Base-by-base conservation (phyloP, 331 rosid genomes). In the Arachis monticola region DNA sequence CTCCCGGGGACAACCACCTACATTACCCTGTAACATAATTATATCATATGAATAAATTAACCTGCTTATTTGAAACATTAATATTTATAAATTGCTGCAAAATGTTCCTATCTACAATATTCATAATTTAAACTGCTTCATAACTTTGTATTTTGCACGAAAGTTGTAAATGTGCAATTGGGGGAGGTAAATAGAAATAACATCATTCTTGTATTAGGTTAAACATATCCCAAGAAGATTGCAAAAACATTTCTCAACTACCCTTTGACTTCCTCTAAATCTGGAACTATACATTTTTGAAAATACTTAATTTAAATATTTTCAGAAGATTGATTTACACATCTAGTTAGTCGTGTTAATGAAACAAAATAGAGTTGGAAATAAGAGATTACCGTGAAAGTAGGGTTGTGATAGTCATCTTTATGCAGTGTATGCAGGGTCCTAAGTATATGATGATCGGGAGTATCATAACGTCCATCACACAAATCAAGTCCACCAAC, bases 401-500 rank as follows among this genome's bases (percentile, higher is more conserved):
- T 91, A 63, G 98, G 96, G 83, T 94, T 94, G 91, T 91, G 98
- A 70, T 85, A 94, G 77, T 94, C 98, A 68, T 94, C 98, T 82
- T 88, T 88, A 73, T 94, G 98, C 63, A 72, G 63, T 65, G 98
- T 88, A 62, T 87, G 78, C 62, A 90, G 84, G 8, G 98, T 82
- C 84, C 89, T 85, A 63, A 91, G 86, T 58, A 91, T 46, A 75
- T 91, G 83, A 79, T 94, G 98, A 51, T 77, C 52, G 17, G 97
- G 98, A 56, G 85, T 82, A 83, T 94, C 98, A 75, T 94, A 94
- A 74, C 96, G 90, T 47, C 97, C 98, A 7, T 94, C 96, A 73
- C 98, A 94, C 70, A 94, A 82, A 86, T 91, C 98, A 64, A 94
- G 97, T 74, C 98, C 98, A 61, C 98, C 96, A 51, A 94, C 96